A percentile compares a stretch with the other conserved stretches of the same genome.
Evolutionary conservation across 208 protist species (phyloP).

Genomic region (Wallacemonas sp.): DNA sequence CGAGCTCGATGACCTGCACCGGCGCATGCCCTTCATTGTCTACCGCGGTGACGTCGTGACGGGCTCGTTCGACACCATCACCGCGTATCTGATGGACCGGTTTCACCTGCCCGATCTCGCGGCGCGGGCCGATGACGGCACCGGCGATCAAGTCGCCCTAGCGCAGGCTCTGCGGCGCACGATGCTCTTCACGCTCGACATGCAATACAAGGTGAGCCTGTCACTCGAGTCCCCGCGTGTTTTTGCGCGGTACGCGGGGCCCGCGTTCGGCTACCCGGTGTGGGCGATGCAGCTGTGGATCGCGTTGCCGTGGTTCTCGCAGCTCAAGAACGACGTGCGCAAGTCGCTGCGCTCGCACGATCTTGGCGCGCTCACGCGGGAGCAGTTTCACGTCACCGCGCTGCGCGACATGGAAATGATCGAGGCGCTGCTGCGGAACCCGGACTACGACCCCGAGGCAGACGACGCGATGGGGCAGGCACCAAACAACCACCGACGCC

Average conservation of each 20-base stretch:
- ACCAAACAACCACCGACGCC: not conserved
- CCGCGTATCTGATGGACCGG: constrained; percentile 27
- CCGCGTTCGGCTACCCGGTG: constrained; percentile 23
- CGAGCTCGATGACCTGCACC: constrained; percentile 4
- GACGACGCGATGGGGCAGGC: constrained; percentile 7
- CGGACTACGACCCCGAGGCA: not conserved
- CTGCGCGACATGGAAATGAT: constrained; percentile 43
- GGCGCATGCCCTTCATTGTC: constrained; percentile 32
- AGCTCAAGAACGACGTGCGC: constrained; percentile 5
- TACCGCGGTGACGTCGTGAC: constrained; percentile 28
- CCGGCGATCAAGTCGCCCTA: constrained; percentile 29
- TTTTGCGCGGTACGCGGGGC: constrained; percentile 36
- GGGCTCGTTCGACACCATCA: constrained; percentile 16
- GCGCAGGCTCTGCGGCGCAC: constrained; percentile 36
- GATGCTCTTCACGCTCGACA: constrained; percentile 30
- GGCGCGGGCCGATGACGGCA: constrained; percentile 14
- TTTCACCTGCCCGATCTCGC: constrained; percentile 22
- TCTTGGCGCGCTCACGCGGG: constrained; percentile 27
- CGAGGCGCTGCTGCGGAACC: constrained; percentile 36
- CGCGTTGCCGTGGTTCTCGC: constrained; percentile 18
- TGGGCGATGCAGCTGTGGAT: constrained; percentile 27
- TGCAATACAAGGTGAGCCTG: constrained; percentile 39
- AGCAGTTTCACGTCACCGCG: constrained; percentile 33
- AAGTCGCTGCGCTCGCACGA: constrained; percentile 12
- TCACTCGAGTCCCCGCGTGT: constrained; percentile 28